A percentile compares a stretch with the other conserved stretches of the same genome.
Evolutionary conservation across 2,329 filamentous ascomycete genomes (phyloP).

Genomic region (Cladophialophora bantiana): DNA sequence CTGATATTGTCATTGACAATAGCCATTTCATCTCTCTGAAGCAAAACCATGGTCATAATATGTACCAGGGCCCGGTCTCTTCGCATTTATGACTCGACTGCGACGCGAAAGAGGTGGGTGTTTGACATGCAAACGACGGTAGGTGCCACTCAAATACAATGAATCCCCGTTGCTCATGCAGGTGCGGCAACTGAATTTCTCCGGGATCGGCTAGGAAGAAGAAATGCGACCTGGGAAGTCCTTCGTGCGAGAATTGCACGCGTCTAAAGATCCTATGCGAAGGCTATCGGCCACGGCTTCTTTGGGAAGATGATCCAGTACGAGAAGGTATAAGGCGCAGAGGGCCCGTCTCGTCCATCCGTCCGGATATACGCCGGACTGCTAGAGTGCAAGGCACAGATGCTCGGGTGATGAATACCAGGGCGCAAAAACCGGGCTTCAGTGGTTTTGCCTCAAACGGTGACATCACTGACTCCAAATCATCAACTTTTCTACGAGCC

Average conservation of each 20-base stretch:
- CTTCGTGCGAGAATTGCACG: not conserved
- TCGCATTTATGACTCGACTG: not conserved
- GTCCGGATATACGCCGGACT: not conserved
- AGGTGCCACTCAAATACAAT: not conserved
- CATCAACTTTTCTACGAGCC: not conserved
- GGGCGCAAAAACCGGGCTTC: not conserved
- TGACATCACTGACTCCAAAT: not conserved
- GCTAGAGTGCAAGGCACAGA: too few relatives aligned
- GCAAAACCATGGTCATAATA: not conserved
- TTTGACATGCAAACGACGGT: conserved; percentile 15
- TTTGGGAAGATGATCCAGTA: conserved; percentile 15
- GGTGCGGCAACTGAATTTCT: not conserved
- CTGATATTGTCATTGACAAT: not conserved
- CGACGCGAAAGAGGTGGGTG: conserved; percentile 8
- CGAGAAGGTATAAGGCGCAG: conserved; percentile 8
- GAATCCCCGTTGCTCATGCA: not conserved
- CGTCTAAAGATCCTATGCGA: conserved; percentile 1
- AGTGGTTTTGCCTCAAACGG: not conserved
- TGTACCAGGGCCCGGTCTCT: not conserved
- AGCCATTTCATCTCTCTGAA: not conserved
- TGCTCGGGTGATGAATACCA: not conserved
- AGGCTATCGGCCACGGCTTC: conserved; percentile 6
- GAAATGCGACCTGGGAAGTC: conserved; percentile 12
- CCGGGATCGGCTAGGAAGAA: not conserved
- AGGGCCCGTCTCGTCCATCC: not conserved